phyloP scores from a whole-genome alignment of 1,284 basidiomycete genomes.

The Boletus semigastroideus region DNA sequence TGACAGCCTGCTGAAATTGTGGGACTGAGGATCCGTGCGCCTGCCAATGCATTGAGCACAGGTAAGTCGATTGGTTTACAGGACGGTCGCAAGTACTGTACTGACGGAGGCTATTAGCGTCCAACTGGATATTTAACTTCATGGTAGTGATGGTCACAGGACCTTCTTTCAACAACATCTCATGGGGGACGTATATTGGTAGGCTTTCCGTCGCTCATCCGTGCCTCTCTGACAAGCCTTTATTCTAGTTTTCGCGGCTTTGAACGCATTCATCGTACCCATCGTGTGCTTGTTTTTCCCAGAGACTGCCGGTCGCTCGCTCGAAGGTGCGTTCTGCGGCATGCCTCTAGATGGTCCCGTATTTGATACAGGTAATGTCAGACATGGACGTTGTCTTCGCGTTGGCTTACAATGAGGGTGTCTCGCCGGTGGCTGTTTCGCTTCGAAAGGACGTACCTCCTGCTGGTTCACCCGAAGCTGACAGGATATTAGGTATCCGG shows the following conservation, averaged over 20 bases:
- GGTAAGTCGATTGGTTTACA: conserved; percentile 26
- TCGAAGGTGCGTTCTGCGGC: conserved; percentile 50
- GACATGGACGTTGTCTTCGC: conserved; percentile 68
- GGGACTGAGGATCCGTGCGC: conserved; percentile 59
- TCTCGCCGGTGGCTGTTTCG: conserved; percentile 57
- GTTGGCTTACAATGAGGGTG: conserved; percentile 53
- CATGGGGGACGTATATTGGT: conserved; percentile 65
- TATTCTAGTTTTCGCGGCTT: conserved; percentile 55
- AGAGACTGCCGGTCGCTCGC: conserved; percentile 63
- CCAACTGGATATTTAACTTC: conserved; percentile 66
- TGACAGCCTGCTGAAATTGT: conserved; percentile 64
- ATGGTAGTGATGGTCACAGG: conserved; percentile 69
- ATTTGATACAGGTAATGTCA: conserved; percentile 21
- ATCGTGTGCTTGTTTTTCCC: conserved; percentile 65
- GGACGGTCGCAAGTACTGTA: neutral
- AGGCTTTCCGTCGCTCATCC: conserved; percentile 4
- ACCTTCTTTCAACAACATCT: conserved; percentile 61
- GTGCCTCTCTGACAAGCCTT: neutral
- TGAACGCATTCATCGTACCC: conserved; percentile 63
- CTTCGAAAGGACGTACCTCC: conserved; percentile 54
- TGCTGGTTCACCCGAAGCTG: conserved; percentile 54
- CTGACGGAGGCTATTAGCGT: conserved; percentile 29
- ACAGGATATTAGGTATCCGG: conserved; percentile 46
- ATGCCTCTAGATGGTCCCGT: neutral
- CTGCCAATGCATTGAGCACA: conserved; percentile 64